Conservation (phyloP, 225 moss, liverwort and hornwort species). For the Sphagnum tenellum region DNA sequence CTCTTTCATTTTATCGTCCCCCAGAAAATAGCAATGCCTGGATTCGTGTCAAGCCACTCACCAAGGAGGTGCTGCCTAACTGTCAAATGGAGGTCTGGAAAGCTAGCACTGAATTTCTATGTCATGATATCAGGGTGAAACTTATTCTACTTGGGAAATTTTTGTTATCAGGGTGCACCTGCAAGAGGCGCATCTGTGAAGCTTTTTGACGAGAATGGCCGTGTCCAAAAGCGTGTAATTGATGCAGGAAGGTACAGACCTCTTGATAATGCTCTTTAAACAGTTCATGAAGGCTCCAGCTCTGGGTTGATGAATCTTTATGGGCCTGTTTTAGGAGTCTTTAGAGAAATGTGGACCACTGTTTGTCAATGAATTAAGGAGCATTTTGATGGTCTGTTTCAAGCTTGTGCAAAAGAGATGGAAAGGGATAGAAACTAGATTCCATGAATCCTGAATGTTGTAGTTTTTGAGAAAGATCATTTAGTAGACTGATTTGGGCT, state of each 20-base stretch:
- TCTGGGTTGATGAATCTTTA: background rate
- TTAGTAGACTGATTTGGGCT: too few species aligned
- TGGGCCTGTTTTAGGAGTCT: background rate
- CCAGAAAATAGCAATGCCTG: constrained; percentile 76
- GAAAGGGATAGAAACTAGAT: background rate
- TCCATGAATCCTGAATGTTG: background rate
- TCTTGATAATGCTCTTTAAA: too few species aligned
- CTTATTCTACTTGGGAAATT: too few species aligned
- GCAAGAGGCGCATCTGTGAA: constrained; percentile 86
- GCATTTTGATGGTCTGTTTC: background rate
- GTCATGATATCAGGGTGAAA: background rate
- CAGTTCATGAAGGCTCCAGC: background rate
- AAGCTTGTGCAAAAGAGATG: background rate
- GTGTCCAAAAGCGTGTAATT: constrained; percentile 75
- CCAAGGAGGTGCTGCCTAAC: constrained; percentile 51
- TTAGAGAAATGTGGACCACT: background rate
- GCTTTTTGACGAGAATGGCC: constrained; percentile 62
- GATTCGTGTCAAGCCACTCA: constrained; percentile 84
- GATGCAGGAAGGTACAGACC: constrained; percentile 83
- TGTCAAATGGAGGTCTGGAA: background rate
- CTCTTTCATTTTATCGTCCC: constrained; percentile 58
- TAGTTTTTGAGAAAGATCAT: too few species aligned
- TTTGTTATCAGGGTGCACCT: constrained; percentile 60
- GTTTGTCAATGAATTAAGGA: background rate
- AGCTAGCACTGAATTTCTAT: background rate